Conservation (phyloP, 371 early-diverging fungal genomes). For the Mucor velutinosus region DNA sequence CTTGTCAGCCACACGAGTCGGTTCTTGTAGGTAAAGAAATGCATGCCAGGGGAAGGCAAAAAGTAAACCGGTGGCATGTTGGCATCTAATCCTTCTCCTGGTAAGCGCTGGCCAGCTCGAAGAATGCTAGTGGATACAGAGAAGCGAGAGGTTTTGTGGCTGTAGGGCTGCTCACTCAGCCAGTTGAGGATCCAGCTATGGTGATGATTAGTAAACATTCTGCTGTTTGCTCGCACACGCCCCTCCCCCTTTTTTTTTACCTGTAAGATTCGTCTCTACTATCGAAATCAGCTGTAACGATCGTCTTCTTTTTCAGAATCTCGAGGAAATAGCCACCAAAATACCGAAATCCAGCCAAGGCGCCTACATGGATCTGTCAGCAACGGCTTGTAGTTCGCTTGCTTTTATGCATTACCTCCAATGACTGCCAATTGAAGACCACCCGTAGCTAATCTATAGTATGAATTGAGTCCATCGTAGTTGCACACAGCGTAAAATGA, state of each 20-base stretch:
- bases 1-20: conserved; percentile 60
- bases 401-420: conserved; percentile 30
- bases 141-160: conserved; percentile 55
- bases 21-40: conserved; percentile 60
- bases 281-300: conserved; percentile 64
- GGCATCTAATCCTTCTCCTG: conserved; percentile 52
- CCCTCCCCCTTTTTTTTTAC: conserved; percentile 20
- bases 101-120: conserved; percentile 48
- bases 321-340: conserved; percentile 53
- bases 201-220: neutral
- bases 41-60: conserved; percentile 65
- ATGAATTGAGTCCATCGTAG: neutral
- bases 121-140: conserved; percentile 62
- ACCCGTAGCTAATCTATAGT: conserved; percentile 55
- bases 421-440: conserved; percentile 48
- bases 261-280: conserved; percentile 65
- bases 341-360: conserved; percentile 44
- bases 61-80: conserved; percentile 58
- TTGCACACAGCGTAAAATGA: neutral
- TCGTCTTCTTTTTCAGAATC: conserved; percentile 54
- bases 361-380: conserved; percentile 11
- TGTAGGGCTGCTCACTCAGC: conserved; percentile 64
- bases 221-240: neutral
- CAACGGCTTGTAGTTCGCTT: neutral
- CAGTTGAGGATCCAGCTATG: conserved; percentile 57